These are phyloP conservation scores for Antrodiella citrinella DNA, from an alignment of 768 basidiomycete species.

Conservation along the genomic window DNA sequence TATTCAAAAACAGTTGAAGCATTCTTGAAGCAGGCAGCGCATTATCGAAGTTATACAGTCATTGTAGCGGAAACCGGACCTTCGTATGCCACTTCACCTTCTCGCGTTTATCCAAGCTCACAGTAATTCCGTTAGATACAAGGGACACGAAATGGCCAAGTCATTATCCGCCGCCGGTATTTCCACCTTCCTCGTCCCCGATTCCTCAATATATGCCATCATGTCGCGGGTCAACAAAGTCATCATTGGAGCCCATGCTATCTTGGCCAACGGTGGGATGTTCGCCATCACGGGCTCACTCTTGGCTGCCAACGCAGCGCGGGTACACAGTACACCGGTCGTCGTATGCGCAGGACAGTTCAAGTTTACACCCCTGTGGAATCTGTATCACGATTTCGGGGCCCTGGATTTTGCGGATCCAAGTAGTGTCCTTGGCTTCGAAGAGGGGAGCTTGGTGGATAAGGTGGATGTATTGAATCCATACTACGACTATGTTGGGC, in stretches of 20 bases:
- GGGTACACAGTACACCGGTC: constrained; percentile 84
- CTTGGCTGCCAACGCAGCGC: constrained; percentile 79
- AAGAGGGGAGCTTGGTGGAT: constrained; percentile 72
- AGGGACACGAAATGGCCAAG: constrained; percentile 79
- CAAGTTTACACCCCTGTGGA: constrained; percentile 90
- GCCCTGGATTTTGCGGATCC: constrained; percentile 74
- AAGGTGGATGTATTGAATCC: constrained; percentile 92
- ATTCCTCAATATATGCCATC: constrained; percentile 91
- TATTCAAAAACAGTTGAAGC: constrained; percentile 90
- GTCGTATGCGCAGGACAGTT: constrained; percentile 95
- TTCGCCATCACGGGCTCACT: constrained; percentile 84
- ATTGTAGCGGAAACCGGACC: constrained; percentile 96
- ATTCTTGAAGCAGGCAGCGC: constrained; percentile 87
- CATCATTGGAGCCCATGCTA: constrained; percentile 89
- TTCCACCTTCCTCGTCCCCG: constrained; percentile 94
- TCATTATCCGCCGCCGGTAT: constrained; percentile 75
- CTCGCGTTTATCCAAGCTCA: too few species aligned
- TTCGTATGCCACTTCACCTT: constrained; percentile 56
- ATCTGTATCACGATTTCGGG: constrained; percentile 78
- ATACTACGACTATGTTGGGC: constrained; percentile 93
- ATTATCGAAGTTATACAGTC: constrained; percentile 88
- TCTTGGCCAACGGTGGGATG: constrained; percentile 95
- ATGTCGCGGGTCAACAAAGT: constrained; percentile 98
- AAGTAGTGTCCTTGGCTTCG: constrained; percentile 60
- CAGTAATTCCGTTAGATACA: constrained; percentile 58